phyloP scores from a whole-genome alignment of 2,329 filamentous ascomycete genomes.

The Colletotrichum sp. region DNA sequence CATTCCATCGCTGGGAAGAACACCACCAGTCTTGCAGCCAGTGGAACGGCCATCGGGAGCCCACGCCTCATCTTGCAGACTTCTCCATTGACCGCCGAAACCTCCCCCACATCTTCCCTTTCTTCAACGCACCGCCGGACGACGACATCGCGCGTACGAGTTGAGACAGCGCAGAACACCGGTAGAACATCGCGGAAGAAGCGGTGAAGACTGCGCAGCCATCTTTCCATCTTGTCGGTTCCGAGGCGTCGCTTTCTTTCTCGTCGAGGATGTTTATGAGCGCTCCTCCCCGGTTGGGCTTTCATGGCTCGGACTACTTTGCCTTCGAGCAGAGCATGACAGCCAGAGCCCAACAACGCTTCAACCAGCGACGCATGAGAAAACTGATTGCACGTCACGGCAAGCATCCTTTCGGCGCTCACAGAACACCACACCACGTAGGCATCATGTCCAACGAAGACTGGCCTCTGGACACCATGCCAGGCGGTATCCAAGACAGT shows the following conservation, averaged over 20 bases:
- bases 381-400: conserved; percentile 10
- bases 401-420: background rate
- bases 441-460: conserved; percentile 9
- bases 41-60: conserved; percentile 10
- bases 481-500: conserved; percentile 18
- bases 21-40: background rate
- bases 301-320: conserved; percentile 16
- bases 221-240: background rate
- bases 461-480: background rate
- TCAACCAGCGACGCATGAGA: conserved; percentile 2
- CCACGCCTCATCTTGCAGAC: conserved; percentile 5
- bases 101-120: background rate
- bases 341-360: background rate
- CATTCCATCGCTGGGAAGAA: background rate
- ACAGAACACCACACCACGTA: background rate
- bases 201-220: background rate
- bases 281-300: conserved; percentile 9
- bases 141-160: conserved; percentile 16
- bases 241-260: background rate
- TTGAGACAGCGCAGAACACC: conserved; percentile 2
- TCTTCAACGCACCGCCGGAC: conserved; percentile 11
- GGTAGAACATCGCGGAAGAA: background rate
- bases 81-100: conserved; percentile 16
- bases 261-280: conserved; percentile 20
- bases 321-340: conserved; percentile 14